These are phyloP conservation scores for Trichoderma parareesei DNA, from an alignment of 495 filamentous ascomycete species.

Conservation along the genomic window DNA sequence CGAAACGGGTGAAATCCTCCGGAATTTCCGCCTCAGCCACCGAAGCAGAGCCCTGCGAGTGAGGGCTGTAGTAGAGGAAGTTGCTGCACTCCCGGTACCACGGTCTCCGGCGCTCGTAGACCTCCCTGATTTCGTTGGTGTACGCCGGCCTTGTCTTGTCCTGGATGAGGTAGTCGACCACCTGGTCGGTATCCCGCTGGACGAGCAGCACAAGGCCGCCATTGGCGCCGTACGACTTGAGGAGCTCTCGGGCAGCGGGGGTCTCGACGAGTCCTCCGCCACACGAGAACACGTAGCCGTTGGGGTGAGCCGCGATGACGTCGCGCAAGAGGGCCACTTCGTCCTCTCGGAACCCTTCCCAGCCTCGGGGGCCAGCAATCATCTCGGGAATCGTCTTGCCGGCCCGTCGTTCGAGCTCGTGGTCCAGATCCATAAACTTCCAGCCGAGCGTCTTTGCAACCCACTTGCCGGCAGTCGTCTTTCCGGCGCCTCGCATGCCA, in stretches of 20 bases:
- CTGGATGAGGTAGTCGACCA: slow-evolving; percentile 81
- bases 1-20: slow-evolving; percentile 73
- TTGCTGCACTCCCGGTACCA: slow-evolving; percentile 95
- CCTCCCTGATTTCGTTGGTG: slow-evolving; percentile 84
- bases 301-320: slow-evolving; percentile 63
- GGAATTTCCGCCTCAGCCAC: slow-evolving; percentile 22
- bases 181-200: slow-evolving; percentile 75
- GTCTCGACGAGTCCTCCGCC: slow-evolving; percentile 92
- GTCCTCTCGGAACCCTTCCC: slow-evolving; percentile 79
- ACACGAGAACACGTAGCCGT: slow-evolving; percentile 79
- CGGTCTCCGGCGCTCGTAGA: slow-evolving; percentile 85
- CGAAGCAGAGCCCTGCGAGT: slow-evolving; percentile 16
- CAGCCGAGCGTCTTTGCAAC: slow-evolving; percentile 65
- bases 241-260: slow-evolving; percentile 67
- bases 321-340: slow-evolving; percentile 69
- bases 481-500: slow-evolving; percentile 95
- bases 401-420: slow-evolving; percentile 65
- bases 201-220: slow-evolving; percentile 89
- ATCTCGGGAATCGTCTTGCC: slow-evolving; percentile 77
- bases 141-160: slow-evolving; percentile 93
- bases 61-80: slow-evolving; percentile 81
- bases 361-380: slow-evolving; percentile 62
- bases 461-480: slow-evolving; percentile 87
- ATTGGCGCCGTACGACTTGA: slow-evolving; percentile 62
- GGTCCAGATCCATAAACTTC: slow-evolving; percentile 80